phyloP scores from a whole-genome alignment of 2,329 filamentous ascomycete species.

The Neocucurbitaria cava region DNA sequence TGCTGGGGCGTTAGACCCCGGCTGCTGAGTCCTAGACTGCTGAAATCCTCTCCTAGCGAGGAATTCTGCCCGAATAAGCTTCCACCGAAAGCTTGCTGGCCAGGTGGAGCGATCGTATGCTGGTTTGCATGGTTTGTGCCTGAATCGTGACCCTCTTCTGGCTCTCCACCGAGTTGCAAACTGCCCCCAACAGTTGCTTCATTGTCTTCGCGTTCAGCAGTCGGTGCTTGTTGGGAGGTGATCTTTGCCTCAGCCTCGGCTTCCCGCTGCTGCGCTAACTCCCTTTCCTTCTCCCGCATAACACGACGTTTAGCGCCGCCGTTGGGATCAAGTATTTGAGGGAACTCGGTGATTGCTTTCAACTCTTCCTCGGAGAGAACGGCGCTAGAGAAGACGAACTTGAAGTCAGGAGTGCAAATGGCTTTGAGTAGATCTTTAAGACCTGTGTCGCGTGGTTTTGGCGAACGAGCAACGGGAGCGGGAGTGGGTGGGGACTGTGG shows the following conservation, averaged over 20 bases:
- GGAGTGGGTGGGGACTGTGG: constrained; percentile 25
- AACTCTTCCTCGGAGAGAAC: constrained; percentile 54
- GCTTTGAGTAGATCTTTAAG: constrained; percentile 50
- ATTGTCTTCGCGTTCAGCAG: constrained; percentile 69
- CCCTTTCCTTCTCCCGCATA: constrained; percentile 72
- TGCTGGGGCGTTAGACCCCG: constrained; percentile 83
- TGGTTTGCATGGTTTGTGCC: constrained; percentile 66
- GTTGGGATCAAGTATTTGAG: constrained; percentile 81
- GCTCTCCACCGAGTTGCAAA: constrained; percentile 88
- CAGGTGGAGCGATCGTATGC: constrained; percentile 75
- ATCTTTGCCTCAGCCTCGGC: constrained; percentile 62
- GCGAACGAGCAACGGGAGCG: constrained; percentile 15
- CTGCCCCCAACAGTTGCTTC: constrained; percentile 75
- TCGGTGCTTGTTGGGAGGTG: constrained; percentile 45
- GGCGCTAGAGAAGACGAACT: constrained; percentile 60
- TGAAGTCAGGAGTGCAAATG: constrained; percentile 55
- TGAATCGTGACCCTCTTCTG: constrained; percentile 75
- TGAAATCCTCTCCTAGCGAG: constrained; percentile 47
- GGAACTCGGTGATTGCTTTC: constrained; percentile 64
- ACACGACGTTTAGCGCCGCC: constrained; percentile 83
- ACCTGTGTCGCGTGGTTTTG: constrained; percentile 29
- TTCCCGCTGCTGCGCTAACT: constrained; percentile 56
- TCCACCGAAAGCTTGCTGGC: constrained; percentile 66
- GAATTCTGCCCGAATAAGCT: constrained; percentile 44
- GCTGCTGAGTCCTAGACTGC: constrained; percentile 60